Evolutionary conservation across 345 rosid genomes (phyloP).

Genomic region (Laguncularia racemosa): DNA sequence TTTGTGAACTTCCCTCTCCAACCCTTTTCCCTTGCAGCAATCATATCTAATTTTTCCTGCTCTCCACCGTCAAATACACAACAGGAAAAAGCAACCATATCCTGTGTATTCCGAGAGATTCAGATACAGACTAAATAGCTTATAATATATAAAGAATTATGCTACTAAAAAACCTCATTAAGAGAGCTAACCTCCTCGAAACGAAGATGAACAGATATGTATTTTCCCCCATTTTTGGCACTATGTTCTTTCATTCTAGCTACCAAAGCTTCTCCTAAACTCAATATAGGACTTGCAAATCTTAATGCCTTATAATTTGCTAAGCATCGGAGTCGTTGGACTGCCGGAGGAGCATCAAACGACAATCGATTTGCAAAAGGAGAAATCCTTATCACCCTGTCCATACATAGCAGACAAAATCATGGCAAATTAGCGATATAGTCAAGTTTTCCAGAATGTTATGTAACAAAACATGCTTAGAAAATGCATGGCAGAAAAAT

Average conservation of each 20-base stretch:
- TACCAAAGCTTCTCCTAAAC: conserved; percentile 77
- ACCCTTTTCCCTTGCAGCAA: conserved; percentile 91
- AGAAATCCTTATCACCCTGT: conserved; percentile 93
- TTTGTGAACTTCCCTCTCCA: conserved; percentile 98
- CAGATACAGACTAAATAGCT: background rate
- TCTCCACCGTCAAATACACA: conserved; percentile 96
- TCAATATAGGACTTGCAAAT: conserved; percentile 68
- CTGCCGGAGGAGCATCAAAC: conserved; percentile 87
- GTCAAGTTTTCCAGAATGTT: no score
- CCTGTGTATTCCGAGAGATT: conserved; percentile 35
- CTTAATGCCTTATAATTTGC: conserved; percentile 87
- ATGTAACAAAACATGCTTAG: no score
- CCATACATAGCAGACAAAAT: conserved; percentile 5
- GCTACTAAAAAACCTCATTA: background rate
- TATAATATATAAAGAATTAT: background rate
- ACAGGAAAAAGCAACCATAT: conserved; percentile 99
- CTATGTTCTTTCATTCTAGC: conserved; percentile 93
- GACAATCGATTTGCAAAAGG: conserved; percentile 99
- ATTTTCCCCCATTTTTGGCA: conserved; percentile 65
- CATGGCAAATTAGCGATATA: no score
- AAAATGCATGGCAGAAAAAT: no score
- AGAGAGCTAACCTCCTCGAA: conserved; percentile 87
- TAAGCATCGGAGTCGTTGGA: conserved; percentile 89
- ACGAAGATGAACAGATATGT: conserved; percentile 94
- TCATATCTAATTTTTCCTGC: conserved; percentile 82